Conservation (phyloP, 2,329 filamentous ascomycete genomes). For the Fusarium sp. region DNA sequence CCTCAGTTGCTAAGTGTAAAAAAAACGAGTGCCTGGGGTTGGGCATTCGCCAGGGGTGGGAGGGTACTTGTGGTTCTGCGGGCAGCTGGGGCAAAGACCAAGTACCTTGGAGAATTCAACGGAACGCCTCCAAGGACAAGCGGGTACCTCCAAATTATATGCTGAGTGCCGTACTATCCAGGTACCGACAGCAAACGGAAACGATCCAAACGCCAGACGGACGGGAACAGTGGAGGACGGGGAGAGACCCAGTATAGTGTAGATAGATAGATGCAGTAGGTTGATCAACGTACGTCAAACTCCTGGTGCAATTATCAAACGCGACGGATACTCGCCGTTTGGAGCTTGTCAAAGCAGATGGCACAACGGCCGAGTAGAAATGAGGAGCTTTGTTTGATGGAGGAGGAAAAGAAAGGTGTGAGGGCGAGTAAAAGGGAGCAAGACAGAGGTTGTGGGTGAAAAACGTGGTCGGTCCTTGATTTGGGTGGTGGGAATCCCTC, state of each 20-base stretch:
- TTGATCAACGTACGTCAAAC: slow-evolving; percentile 5
- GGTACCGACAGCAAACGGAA: slow-evolving; percentile 32
- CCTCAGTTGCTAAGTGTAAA: slow-evolving; percentile 26
- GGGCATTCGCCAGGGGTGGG: slow-evolving; percentile 30
- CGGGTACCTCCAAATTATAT: slow-evolving; percentile 29
- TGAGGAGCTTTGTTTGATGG: slow-evolving; percentile 12
- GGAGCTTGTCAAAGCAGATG: neutral
- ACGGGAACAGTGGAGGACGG: slow-evolving; percentile 29
- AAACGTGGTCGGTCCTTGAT: slow-evolving; percentile 36
- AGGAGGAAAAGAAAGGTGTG: slow-evolving; percentile 12
- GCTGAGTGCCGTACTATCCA: slow-evolving; percentile 15
- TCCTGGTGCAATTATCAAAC: neutral
- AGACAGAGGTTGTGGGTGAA: slow-evolving; percentile 32
- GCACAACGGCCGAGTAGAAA: slow-evolving; percentile 15
- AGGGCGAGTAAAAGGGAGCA: slow-evolving; percentile 32
- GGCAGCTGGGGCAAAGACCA: neutral
- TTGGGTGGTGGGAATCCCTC: slow-evolving; percentile 29
- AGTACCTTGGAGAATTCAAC: slow-evolving; percentile 15
- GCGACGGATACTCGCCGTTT: neutral
- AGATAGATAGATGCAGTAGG: neutral
- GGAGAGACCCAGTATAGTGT: slow-evolving; percentile 18
- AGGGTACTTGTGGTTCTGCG: slow-evolving; percentile 28
- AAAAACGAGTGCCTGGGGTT: slow-evolving; percentile 35
- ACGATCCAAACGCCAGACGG: slow-evolving; percentile 23
- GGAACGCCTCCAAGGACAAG: slow-evolving; percentile 19